Evolutionary conservation across 106 monocot species (phyloP).

Genomic region (Cymbidium sinense): DNA sequence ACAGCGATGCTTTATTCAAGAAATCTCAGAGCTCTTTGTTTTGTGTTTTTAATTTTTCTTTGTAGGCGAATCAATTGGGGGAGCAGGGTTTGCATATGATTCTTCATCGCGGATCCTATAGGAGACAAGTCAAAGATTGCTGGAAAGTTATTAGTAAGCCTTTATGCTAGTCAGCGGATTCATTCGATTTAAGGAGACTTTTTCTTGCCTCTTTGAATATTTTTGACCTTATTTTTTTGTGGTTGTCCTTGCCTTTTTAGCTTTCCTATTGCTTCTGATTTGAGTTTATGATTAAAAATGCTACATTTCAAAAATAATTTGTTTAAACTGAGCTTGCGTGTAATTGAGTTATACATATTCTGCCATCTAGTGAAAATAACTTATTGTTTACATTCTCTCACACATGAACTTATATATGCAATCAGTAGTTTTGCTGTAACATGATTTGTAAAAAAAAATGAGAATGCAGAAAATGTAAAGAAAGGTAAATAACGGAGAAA

Average conservation of each 20-base stretch:
- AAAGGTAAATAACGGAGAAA: no score
- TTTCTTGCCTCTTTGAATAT: neutral
- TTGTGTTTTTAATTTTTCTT: neutral
- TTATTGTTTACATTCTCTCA: neutral
- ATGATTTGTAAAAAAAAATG: neutral
- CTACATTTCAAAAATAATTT: neutral
- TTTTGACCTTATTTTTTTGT: neutral
- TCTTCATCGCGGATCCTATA: neutral
- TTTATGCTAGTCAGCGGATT: neutral
- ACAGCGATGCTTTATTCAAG: neutral
- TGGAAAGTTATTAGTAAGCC: conserved; percentile 12
- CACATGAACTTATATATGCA: neutral
- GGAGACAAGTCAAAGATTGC: neutral
- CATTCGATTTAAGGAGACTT: neutral
- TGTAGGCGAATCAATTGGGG: conserved; percentile 11
- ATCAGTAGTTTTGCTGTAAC: neutral
- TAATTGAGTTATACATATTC: neutral
- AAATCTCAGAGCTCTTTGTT: no score
- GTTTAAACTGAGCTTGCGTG: neutral
- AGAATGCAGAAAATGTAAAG: no score
- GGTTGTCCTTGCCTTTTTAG: neutral
- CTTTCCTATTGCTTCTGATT: neutral
- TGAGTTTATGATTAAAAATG: neutral
- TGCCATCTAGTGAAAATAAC: neutral
- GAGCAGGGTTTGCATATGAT: conserved; percentile 12